phyloP scores from a whole-genome alignment of 768 basidiomycete species.

The Leccinum subtestaceum region DNA sequence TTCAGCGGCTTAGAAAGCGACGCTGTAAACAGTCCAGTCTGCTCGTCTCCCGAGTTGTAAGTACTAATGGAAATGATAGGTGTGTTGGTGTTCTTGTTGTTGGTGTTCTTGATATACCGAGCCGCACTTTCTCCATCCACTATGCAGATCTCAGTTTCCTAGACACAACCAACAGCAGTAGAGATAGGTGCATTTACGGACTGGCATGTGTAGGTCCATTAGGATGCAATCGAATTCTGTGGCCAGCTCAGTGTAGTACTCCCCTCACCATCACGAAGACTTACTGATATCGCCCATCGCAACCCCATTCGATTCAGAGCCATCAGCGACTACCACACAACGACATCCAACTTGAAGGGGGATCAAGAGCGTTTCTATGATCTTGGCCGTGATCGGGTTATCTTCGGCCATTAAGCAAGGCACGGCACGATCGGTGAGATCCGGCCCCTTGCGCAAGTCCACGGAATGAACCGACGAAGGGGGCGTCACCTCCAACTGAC shows the following conservation, averaged over 20 bases:
- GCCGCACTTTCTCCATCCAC: slow-evolving; percentile 97
- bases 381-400: slow-evolving; percentile 97
- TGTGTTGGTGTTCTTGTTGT: slow-evolving; percentile 89
- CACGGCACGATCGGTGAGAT: slow-evolving; percentile 83
- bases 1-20: slow-evolving; percentile 87
- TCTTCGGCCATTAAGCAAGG: slow-evolving; percentile 95
- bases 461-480: slow-evolving; percentile 82
- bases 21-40: slow-evolving; percentile 70
- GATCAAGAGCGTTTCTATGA: slow-evolving; percentile 90
- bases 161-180: not conserved
- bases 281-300: slow-evolving; percentile 97
- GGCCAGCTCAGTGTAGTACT: not conserved
- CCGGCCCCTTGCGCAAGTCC: slow-evolving; percentile 71
- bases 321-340: slow-evolving; percentile 95
- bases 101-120: slow-evolving; percentile 94
- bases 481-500: slow-evolving; percentile 62
- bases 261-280: slow-evolving; percentile 30
- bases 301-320: slow-evolving; percentile 94
- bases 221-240: too few species aligned
- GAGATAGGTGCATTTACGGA: not conserved
- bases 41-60: slow-evolving; percentile 72
- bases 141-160: slow-evolving; percentile 26
- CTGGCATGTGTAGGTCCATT: too few species aligned
- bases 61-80: slow-evolving; percentile 92
- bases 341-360: slow-evolving; percentile 79